Conservation (phyloP, 768 basidiomycete species). For the Dioszegia aurantiaca region DNA sequence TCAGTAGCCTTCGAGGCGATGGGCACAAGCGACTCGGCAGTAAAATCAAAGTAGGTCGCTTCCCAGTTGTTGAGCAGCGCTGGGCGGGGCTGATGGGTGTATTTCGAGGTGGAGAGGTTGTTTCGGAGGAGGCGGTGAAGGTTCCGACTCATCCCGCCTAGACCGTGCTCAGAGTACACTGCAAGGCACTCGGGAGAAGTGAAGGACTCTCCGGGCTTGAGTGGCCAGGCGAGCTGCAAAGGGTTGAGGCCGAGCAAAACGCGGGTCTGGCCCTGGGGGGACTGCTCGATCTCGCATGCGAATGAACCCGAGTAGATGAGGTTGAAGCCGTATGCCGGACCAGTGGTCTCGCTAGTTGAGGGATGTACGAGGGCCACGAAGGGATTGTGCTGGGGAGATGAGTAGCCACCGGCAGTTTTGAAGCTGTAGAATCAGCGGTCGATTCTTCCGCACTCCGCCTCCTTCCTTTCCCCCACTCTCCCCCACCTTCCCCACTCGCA, state of each 20-base stretch:
- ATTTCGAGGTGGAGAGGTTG: slow-evolving; percentile 20
- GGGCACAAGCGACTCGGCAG: slow-evolving; percentile 10
- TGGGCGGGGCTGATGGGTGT: slow-evolving; percentile 20
- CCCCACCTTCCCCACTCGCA: too few species aligned
- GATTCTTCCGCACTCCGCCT: too few species aligned
- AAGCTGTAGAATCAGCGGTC: slow-evolving; percentile 23
- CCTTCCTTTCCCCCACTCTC: too few species aligned
- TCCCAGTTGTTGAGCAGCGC: slow-evolving; percentile 41
- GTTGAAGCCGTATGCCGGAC: slow-evolving; percentile 32
- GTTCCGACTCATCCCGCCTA: slow-evolving; percentile 29
- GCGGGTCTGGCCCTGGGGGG: slow-evolving; percentile 16
- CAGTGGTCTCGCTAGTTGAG: slow-evolving; percentile 23
- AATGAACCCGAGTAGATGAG: slow-evolving; percentile 32
- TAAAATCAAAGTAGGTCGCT: slow-evolving; percentile 37
- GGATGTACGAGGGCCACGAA: slow-evolving; percentile 27
- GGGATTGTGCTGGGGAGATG: slow-evolving; percentile 34
- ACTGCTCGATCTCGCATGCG: slow-evolving; percentile 23
- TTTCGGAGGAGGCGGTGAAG: slow-evolving; percentile 32
- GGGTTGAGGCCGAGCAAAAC: slow-evolving; percentile 32
- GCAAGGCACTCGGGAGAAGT: slow-evolving; percentile 33
- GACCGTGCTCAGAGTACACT: slow-evolving; percentile 24
- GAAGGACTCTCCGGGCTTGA: slow-evolving; percentile 27
- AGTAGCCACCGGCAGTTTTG: slow-evolving; percentile 26
- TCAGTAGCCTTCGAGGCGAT: slow-evolving; percentile 26
- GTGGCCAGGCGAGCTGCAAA: slow-evolving; percentile 26